Conservation (phyloP, 495 filamentous ascomycete genomes). For the Neurospora sublineolata region DNA sequence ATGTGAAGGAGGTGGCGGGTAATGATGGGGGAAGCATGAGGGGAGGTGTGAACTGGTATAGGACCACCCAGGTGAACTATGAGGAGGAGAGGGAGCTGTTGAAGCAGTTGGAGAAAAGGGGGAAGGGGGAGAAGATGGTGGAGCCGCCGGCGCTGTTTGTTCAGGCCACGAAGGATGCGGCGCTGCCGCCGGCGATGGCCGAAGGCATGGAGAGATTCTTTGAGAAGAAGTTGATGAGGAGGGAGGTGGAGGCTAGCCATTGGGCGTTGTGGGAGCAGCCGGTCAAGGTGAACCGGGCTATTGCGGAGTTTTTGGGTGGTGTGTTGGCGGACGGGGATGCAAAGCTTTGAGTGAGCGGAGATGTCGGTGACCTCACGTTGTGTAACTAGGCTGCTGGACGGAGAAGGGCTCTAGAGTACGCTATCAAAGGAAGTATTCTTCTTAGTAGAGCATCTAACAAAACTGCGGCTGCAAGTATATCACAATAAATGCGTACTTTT, state of each 20-base stretch:
- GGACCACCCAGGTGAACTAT: conserved; percentile 56
- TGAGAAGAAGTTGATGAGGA: conserved; percentile 45
- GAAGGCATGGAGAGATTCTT: conserved; percentile 55
- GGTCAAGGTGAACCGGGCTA: conserved; percentile 33
- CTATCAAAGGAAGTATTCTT: neutral
- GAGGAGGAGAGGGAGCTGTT: conserved; percentile 53
- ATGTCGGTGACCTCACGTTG: neutral
- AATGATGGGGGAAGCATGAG: conserved; percentile 46
- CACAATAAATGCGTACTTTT: neutral
- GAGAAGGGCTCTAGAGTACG: neutral
- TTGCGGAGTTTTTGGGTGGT: conserved; percentile 26
- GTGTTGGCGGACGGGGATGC: conserved; percentile 7
- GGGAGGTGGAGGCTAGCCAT: conserved; percentile 50
- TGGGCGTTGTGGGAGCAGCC: conserved; percentile 62
- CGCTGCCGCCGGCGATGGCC: conserved; percentile 55
- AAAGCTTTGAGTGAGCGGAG: neutral
- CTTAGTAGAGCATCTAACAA: neutral
- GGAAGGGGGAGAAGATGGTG: conserved; percentile 31
- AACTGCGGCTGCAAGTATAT: neutral
- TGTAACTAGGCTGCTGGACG: neutral
- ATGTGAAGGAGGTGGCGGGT: conserved; percentile 55
- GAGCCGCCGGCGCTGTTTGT: conserved; percentile 61
- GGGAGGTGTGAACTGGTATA: conserved; percentile 81
- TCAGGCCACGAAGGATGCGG: conserved; percentile 53
- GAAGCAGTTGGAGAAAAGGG: conserved; percentile 13